These are phyloP conservation scores for Volvariella volvacea DNA, from an alignment of 1,284 basidiomycete species.

Conservation along the genomic window DNA sequence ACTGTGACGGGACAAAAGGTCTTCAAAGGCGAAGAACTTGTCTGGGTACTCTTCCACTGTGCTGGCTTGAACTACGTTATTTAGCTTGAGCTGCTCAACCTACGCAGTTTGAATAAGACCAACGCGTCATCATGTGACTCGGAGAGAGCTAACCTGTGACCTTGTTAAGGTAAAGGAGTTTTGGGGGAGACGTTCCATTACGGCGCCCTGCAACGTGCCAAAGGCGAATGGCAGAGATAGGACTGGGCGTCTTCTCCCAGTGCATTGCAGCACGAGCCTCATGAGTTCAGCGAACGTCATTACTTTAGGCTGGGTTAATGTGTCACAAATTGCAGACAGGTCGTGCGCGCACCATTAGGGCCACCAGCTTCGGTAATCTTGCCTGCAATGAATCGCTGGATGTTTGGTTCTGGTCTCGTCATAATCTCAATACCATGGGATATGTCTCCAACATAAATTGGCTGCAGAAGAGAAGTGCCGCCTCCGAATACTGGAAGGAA, in stretches of 20 bases:
- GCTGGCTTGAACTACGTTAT: slow-evolving; percentile 45
- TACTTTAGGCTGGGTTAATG: slow-evolving; percentile 29
- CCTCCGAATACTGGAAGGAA: slow-evolving; percentile 69
- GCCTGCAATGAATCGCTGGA: slow-evolving; percentile 36
- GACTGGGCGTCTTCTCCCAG: slow-evolving; percentile 44
- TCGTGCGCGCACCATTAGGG: slow-evolving; percentile 43
- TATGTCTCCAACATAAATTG: slow-evolving; percentile 63
- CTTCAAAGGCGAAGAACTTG: slow-evolving; percentile 5
- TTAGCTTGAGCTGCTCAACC: slow-evolving; percentile 52
- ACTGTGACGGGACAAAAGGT: too few species aligned
- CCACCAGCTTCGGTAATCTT: slow-evolving; percentile 66
- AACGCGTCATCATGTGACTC: too few species aligned
- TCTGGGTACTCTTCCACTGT: slow-evolving; percentile 26
- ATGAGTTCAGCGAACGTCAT: slow-evolving; percentile 62
- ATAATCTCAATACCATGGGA: slow-evolving; percentile 54
- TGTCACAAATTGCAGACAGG: neutral
- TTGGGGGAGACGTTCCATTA: slow-evolving; percentile 57
- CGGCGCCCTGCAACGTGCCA: slow-evolving; percentile 52
- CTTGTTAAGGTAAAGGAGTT: slow-evolving; percentile 62
- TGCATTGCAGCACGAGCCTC: slow-evolving; percentile 51
- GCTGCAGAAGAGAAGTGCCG: slow-evolving; percentile 61
- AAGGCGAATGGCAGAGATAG: slow-evolving; percentile 55
- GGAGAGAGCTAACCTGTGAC: slow-evolving; percentile 59
- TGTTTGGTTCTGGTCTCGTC: slow-evolving; percentile 35
- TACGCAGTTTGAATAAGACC: slow-evolving; percentile 22